A percentile compares a stretch with the other conserved stretches of the same genome.
phyloP scores from a whole-genome alignment of 176 grass and related monocot genomes.

The Phoenix roebelenii region DNA sequence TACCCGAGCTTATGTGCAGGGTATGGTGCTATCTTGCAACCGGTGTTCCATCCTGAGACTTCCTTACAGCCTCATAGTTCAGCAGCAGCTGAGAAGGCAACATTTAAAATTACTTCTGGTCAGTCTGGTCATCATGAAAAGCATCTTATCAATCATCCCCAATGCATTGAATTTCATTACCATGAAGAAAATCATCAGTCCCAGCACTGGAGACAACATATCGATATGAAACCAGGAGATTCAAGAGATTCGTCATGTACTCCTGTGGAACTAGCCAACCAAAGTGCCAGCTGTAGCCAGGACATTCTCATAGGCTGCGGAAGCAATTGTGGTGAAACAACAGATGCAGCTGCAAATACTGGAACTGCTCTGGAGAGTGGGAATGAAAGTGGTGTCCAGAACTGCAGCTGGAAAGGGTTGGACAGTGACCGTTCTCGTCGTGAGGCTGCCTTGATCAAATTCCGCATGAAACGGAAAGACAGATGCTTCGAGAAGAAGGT shows the following conservation, averaged over 20 bases:
- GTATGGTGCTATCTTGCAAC: constrained; percentile 52
- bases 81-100: constrained; percentile 20
- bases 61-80: constrained; percentile 40
- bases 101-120: constrained; percentile 27
- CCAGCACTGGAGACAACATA: constrained; percentile 29
- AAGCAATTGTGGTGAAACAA: constrained; percentile 47
- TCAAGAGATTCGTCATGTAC: constrained; percentile 21
- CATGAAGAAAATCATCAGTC: constrained; percentile 35
- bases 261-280: constrained; percentile 28
- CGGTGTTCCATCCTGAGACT: constrained; percentile 47
- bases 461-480: constrained; percentile 93
- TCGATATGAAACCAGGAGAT: constrained; percentile 26
- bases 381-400: constrained; percentile 62
- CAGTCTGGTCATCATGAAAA: constrained; percentile 38
- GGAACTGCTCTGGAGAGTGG: constrained; percentile 47
- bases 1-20: constrained; percentile 25
- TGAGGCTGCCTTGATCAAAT: constrained; percentile 84
- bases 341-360: constrained; percentile 29
- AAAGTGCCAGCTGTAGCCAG: constrained; percentile 46
- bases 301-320: constrained; percentile 51
- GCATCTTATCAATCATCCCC: constrained; percentile 18
- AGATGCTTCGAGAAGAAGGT: constrained; percentile 98
- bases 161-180: constrained; percentile 24
- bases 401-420: constrained; percentile 22
- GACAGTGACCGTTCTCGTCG: constrained; percentile 37